Base-by-base conservation (phyloP, 352 stramenopile genomes). In the Phytophthora brassicae region DNA sequence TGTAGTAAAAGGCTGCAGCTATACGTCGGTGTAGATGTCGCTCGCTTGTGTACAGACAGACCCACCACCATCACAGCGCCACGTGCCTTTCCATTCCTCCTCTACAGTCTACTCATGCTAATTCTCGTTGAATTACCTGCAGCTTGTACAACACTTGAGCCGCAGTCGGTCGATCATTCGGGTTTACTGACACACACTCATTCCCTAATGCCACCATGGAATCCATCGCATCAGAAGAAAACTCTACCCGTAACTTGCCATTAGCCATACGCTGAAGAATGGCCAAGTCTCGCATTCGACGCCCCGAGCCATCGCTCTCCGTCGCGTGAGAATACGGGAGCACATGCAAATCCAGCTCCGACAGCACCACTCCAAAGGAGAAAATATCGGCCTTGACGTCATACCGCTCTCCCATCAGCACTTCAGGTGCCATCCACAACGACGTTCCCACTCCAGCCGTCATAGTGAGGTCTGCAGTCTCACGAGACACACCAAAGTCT, bases 351-450 rank as follows among this genome's bases (percentile, higher is more conserved):
- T 75, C 67, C 28, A 75, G 17, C 45, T 75, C 67, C 4, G 62
- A 66, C 14, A 75, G 20, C 20, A 75, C 31, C 6, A 75, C 45
- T 14, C 67, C 67, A 16, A 75, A 75, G 20, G 66, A 70, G 46
- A 71, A 74, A n/a, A 72, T 41, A 20, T 79, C 70, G 17, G 70
- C 66, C 24, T 62, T 66, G 22, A 62, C 63, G 36, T 67, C 43
- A 24, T 62, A 63, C 20, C 26, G 35, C 29, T 63, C 56, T 7
- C 56, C 50, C 49, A 58, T 58, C 19, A 70, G 46, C 23, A 70
- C 48, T 48, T 78, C 70, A 0, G 70, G 70, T 6, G 70, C 70
- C 58, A 72, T 78, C 61, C 66, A 78, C 0, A 70, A 31, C 17
- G 36, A 56, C 3, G 70, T 61, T 0, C 63, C 66, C 12, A 73